Conservation (phyloP, 2,329 filamentous ascomycete species). For the Beauveria asiatica region DNA sequence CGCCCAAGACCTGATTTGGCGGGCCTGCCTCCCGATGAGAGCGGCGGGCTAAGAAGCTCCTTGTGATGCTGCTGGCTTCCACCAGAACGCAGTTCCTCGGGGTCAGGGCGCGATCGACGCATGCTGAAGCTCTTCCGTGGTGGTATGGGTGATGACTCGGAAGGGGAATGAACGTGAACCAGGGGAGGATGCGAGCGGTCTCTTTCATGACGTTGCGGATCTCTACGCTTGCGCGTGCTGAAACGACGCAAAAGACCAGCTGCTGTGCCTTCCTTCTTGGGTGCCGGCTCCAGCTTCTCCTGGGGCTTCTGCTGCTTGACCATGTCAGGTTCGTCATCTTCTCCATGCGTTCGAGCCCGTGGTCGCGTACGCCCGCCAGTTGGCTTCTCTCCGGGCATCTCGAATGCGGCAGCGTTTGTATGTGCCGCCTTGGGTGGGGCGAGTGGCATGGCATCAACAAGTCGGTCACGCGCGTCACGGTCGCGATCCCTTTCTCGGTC, state of each 20-base stretch:
- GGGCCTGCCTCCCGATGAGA: slow-evolving; percentile 51
- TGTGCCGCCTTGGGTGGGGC: slow-evolving; percentile 76
- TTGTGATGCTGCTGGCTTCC: slow-evolving; percentile 65
- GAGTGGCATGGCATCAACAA: slow-evolving; percentile 51
- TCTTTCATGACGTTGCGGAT: slow-evolving; percentile 52
- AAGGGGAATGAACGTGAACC: slow-evolving; percentile 71
- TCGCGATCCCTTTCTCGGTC: slow-evolving; percentile 30
- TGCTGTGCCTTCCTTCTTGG: slow-evolving; percentile 80
- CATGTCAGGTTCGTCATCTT: slow-evolving; percentile 74
- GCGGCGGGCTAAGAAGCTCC: slow-evolving; percentile 68
- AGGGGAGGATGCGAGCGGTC: slow-evolving; percentile 62
- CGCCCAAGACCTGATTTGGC: slow-evolving; percentile 66
- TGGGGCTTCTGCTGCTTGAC: slow-evolving; percentile 28
- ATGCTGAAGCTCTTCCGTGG: slow-evolving; percentile 88
- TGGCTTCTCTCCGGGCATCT: slow-evolving; percentile 81
- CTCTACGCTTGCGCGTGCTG: slow-evolving; percentile 74
- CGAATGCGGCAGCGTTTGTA: slow-evolving; percentile 76
- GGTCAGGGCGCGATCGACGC: slow-evolving; percentile 46
- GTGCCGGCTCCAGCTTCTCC: slow-evolving; percentile 50
- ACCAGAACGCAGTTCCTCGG: slow-evolving; percentile 45
- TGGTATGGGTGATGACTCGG: slow-evolving; percentile 49
- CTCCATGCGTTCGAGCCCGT: slow-evolving; percentile 84
- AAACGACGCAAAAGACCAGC: slow-evolving; percentile 79
- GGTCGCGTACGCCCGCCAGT: slow-evolving; percentile 77
- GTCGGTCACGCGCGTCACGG: background rate